Evolutionary conservation across 2,329 filamentous ascomycete genomes (phyloP).

Genomic region (Cercospora berteroae): DNA sequence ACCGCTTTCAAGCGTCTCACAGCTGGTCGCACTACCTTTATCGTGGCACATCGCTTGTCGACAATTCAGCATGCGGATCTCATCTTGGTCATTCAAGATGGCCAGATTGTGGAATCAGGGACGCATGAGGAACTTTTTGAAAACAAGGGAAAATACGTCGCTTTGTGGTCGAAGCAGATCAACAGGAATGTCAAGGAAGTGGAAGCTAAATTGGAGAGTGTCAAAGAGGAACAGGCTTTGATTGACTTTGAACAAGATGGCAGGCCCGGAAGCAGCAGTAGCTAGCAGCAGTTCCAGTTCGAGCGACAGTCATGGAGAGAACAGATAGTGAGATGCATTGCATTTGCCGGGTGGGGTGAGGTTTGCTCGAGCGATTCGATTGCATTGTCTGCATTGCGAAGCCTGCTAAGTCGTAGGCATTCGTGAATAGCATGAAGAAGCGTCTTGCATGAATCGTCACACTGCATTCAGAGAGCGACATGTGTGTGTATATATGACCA

Average conservation of each 20-base stretch:
- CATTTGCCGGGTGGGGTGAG: not conserved
- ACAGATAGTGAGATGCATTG: not conserved
- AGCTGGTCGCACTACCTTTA: constrained; percentile 66
- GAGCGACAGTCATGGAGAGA: constrained; percentile 6
- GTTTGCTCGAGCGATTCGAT: not conserved
- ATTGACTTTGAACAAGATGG: constrained; percentile 7
- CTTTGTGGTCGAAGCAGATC: constrained; percentile 38
- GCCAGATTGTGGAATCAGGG: constrained; percentile 69
- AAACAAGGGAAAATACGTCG: constrained; percentile 35
- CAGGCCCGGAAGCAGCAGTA: not conserved
- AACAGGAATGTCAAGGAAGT: constrained; percentile 30
- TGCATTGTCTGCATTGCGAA: not conserved
- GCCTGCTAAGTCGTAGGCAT: not conserved
- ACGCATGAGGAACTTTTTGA: constrained; percentile 69
- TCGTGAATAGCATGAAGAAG: not conserved
- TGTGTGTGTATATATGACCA: not conserved
- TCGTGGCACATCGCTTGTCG: constrained; percentile 73
- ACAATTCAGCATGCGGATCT: constrained; percentile 75
- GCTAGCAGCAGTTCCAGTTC: not conserved
- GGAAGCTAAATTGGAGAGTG: constrained; percentile 19
- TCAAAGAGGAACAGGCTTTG: constrained; percentile 16
- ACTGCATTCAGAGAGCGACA: not conserved
- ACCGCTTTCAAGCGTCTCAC: constrained; percentile 60
- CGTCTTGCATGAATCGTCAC: not conserved
- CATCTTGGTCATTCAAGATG: constrained; percentile 73